Evolutionary conservation across 805 yeast genomes (phyloP), one percentile per base, ranked within the genome.

Genomic region (Ogataea salicorniae): DNA sequence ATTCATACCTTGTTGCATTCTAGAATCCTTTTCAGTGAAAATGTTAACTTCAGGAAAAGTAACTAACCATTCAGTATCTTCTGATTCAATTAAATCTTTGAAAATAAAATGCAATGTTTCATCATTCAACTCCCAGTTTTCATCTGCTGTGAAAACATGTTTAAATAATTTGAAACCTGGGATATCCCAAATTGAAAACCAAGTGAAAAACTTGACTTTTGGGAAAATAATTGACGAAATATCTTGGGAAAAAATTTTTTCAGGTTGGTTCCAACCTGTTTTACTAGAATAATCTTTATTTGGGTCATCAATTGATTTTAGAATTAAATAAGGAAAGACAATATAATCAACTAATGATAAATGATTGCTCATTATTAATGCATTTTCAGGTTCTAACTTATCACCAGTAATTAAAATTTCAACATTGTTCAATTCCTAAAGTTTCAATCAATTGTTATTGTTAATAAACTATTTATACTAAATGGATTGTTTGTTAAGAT

Each of bases 21-120:
- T 53, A 41, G 69, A 61, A 40, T 73, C 72, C 35, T 75, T 75
- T 11, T 75, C 69, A 0, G 82, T 77, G 63, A 79, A 76, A 7
- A 85, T 77, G 57, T 85, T 86, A 5, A 87, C 96, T 64, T 91
- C 97, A 0, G 97, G 97, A 54, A 90, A 90, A 8, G 87, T 53
- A 0, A 83, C 80, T 0, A 89, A 56, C 87, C 95, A 82, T 54
- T 63, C 57, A 6, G 47, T 71, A n/a, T 55, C 60, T 34, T 63
- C 72, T 2, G 72, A 70, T n/a, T 52, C 56, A 5, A 70, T 31
- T 18, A 74, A 56, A 18, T 62, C 57, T 8, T 63, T 61, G 49
- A 78, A 76, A 22, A 71, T 59, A 3, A 56, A 48, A 4, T 44
- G 61, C 46, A 48, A 59, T 53, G 58, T 62, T 45, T 60, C 63